Base-by-base conservation (phyloP, 2,329 filamentous ascomycete species). In the Periconia digitata region DNA sequence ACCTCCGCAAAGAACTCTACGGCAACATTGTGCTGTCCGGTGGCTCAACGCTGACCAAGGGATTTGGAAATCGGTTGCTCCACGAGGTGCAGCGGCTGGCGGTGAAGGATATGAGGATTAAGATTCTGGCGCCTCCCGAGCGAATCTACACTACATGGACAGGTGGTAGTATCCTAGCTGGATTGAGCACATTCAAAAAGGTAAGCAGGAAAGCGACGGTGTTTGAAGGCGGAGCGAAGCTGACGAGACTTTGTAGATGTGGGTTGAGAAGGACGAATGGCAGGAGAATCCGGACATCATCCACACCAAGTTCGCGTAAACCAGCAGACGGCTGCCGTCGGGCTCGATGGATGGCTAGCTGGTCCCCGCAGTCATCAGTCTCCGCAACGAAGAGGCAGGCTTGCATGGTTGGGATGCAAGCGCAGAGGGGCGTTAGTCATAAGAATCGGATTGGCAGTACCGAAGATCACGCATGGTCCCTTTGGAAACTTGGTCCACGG, bases 81-180 rank as follows among this genome's bases (percentile, higher is more conserved):
- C 85, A 89, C 60, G 94, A 99, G 76, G 87, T 97, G 58, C 94
- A 96, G 76, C 82, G 87, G 70, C 78, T 97, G 63, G 94, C 94
- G 10, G 91, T 97, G 61, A 96, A 96, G 79, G 94, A 99, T 72
- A 99, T 96, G 92, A 85, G 92, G 66, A 97, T 99, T 78, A 96
- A 96, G 80, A 99, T 99, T 69, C 96, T 95, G 76, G 94, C 94
- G 45, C 94, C 94, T 46, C 92, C 94, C 6, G 94, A 99, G 79
- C 83, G 94, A 59, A 96, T 97, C 75, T 99, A 97, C 78, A 96
- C 91, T 54, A 99, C 94, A 24, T 99, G 94, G 94, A 97, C 97
- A 61, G 94, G 94, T 56, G 94, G 94, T 47, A 96, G 94, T 72
- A 99, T 99, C 74, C 78, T 99, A 58, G 94, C 94, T 27, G 92